Conservation (phyloP, 1,284 basidiomycete genomes). For the Pterulicium gracile region DNA sequence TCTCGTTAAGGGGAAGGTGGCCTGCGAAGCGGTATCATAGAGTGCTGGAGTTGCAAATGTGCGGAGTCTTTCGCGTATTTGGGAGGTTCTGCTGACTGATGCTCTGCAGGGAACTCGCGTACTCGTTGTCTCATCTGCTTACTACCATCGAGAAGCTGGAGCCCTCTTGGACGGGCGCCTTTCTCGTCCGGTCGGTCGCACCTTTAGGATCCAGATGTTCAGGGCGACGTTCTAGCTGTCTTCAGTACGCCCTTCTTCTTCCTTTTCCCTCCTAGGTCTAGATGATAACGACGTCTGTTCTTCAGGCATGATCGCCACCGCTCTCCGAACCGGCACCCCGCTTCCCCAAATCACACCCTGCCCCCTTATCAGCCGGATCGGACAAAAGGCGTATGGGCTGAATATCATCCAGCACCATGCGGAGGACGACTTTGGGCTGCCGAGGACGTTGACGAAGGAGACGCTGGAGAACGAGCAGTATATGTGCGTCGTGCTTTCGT, state of each 20-base stretch:
- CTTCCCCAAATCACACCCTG: constrained; percentile 83
- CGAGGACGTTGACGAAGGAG: constrained; percentile 50
- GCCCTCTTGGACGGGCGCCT: constrained; percentile 64
- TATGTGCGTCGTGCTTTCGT: constrained; percentile 29
- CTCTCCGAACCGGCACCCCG: constrained; percentile 65
- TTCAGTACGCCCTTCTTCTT: constrained; percentile 39
- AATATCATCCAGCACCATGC: constrained; percentile 53
- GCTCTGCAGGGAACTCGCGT: constrained; percentile 42
- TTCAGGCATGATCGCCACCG: constrained; percentile 54
- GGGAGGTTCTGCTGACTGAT: no score
- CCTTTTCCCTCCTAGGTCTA: not conserved
- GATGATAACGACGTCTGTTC: not conserved
- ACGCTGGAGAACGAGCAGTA: constrained; percentile 64
- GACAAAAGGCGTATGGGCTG: constrained; percentile 47
- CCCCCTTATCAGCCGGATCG: constrained; percentile 70
- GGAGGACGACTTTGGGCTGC: constrained; percentile 61
- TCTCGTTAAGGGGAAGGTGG: constrained; percentile 61
- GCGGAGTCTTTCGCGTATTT: no score
- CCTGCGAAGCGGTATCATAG: constrained; percentile 56
- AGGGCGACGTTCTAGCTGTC: constrained; percentile 75
- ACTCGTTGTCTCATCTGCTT: constrained; percentile 51
- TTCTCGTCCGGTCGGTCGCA: constrained; percentile 68
- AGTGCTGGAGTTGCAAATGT: constrained; percentile 56
- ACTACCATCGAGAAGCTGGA: constrained; percentile 57
- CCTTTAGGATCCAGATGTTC: constrained; percentile 70